A percentile compares a stretch with the other conserved stretches of the same genome.
Evolutionary conservation across 1,284 basidiomycete species (phyloP).

Genomic region (Apiotrichum laibachii): DNA sequence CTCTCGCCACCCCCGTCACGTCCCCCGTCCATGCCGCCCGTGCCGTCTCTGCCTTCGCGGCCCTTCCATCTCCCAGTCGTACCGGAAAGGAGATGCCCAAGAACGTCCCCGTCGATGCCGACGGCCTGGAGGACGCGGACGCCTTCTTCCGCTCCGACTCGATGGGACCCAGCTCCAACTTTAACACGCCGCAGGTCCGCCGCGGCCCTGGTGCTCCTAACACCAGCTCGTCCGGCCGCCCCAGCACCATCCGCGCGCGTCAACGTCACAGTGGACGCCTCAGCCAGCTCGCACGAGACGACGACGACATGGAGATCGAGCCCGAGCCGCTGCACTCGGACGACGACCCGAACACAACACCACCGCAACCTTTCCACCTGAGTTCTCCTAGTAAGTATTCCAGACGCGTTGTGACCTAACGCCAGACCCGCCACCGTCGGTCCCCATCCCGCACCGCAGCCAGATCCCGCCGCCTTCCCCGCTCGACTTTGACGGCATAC

Average conservation of each 20-base stretch:
- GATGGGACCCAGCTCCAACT: conserved; percentile 43
- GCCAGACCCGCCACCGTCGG: conserved; percentile 30
- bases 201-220: neutral
- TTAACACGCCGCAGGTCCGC: neutral
- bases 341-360: conserved; percentile 29
- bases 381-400: conserved; percentile 19
- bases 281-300: conserved; percentile 44
- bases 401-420: conserved; percentile 2
- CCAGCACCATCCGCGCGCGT: neutral
- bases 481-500: conserved; percentile 27
- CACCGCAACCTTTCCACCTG: conserved; percentile 12
- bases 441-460: conserved; percentile 22
- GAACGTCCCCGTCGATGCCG: conserved; percentile 66
- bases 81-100: conserved; percentile 44
- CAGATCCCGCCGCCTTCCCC: conserved; percentile 25
- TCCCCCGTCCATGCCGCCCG: too few species aligned
- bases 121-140: conserved; percentile 80
- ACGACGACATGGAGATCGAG: conserved; percentile 58
- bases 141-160: conserved; percentile 60
- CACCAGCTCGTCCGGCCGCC: neutral
- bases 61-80: conserved; percentile 26
- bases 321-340: conserved; percentile 48
- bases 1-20: neutral
- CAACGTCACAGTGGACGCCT: conserved; percentile 9
- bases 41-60: too few species aligned